Conservation (phyloP, 2,329 filamentous ascomycete genomes). For the Epicoccum sorghinum region DNA sequence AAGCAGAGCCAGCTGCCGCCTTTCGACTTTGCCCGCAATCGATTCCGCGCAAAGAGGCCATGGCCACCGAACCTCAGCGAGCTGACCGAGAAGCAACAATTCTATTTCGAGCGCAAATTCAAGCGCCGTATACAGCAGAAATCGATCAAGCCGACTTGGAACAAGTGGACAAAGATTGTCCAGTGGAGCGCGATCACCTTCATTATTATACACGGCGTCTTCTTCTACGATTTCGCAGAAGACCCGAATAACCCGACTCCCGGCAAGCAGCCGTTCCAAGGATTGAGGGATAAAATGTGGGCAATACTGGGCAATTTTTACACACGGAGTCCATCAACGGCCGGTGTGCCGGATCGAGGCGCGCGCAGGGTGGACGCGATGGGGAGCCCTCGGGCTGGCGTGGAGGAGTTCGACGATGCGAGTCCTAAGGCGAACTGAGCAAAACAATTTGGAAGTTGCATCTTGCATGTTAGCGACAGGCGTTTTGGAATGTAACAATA, state of each 20-base stretch:
- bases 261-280: constrained; percentile 40
- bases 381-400: constrained; percentile 3
- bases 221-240: constrained; percentile 64
- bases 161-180: constrained; percentile 67
- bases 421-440: neutral
- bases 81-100: constrained; percentile 73
- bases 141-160: constrained; percentile 67
- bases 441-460: neutral
- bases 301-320: constrained; percentile 34
- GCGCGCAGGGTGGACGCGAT: constrained; percentile 19
- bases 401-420: constrained; percentile 3
- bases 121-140: constrained; percentile 71
- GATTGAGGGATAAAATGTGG: constrained; percentile 36
- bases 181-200: constrained; percentile 61
- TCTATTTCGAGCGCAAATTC: constrained; percentile 79
- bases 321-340: constrained; percentile 32
- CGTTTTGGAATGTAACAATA: constrained; percentile 2
- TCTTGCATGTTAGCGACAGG: constrained; percentile 13
- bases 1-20: constrained; percentile 45
- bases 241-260: constrained; percentile 42
- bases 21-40: constrained; percentile 59
- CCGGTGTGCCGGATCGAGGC: constrained; percentile 14
- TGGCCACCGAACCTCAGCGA: constrained; percentile 80
- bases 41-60: constrained; percentile 70
- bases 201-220: constrained; percentile 60